Conservation (phyloP, 768 basidiomycete species). For the Aureoboletus auriporus region DNA sequence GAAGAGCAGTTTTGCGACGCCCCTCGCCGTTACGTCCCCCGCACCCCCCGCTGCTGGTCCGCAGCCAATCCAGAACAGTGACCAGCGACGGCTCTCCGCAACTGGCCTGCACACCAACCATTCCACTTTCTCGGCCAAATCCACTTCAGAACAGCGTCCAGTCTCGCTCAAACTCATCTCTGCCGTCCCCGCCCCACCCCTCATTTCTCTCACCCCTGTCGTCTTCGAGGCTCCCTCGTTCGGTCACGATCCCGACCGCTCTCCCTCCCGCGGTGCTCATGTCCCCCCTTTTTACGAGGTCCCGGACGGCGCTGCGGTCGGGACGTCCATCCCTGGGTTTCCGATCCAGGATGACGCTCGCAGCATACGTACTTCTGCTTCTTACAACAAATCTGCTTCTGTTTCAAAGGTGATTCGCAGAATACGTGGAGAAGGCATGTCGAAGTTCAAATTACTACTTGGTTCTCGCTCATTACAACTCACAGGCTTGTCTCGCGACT, state of each 20-base stretch:
- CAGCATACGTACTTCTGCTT: conserved; percentile 73
- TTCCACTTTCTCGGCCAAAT: conserved; percentile 46
- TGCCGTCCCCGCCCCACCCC: conserved; percentile 67
- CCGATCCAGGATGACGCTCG: conserved; percentile 89
- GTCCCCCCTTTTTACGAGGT: conserved; percentile 53
- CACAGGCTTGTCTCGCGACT: conserved; percentile 83
- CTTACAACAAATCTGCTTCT: conserved; percentile 70
- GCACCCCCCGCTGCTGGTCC: conserved; percentile 32
- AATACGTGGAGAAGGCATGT: conserved; percentile 82
- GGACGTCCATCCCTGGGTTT: conserved; percentile 85
- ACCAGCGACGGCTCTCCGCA: conserved; percentile 60
- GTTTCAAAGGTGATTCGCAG: conserved; percentile 90
- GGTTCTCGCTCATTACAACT: conserved; percentile 6
- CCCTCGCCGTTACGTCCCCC: conserved; percentile 50
- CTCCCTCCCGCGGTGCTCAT: conserved; percentile 48
- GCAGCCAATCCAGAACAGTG: conserved; percentile 31
- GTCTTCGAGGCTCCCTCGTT: conserved; percentile 76
- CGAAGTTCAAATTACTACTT: conserved; percentile 1
- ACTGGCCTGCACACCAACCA: conserved; percentile 39
- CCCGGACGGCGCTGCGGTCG: conserved; percentile 54
- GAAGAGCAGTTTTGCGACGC: conserved; percentile 73
- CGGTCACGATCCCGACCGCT: conserved; percentile 57
- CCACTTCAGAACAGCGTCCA: conserved; percentile 51
- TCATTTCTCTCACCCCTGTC: conserved; percentile 82
- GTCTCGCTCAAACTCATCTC: conserved; percentile 50